Conservation (phyloP, 176 grass and related monocot genomes). For the Triticum dicoccoides region DNA sequence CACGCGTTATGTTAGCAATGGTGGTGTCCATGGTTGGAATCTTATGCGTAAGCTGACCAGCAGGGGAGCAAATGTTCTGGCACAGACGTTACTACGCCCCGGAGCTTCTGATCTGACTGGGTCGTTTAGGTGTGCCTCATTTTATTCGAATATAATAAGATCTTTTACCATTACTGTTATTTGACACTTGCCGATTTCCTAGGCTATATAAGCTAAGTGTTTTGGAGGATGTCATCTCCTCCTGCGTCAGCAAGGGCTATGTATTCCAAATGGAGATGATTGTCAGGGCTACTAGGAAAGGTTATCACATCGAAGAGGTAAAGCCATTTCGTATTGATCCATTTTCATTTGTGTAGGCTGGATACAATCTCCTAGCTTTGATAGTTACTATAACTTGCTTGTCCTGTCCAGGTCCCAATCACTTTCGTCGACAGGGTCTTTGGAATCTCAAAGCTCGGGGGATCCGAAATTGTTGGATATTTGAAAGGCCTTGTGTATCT, state of each 20-base stretch:
- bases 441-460: constrained; percentile 92
- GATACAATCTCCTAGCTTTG: not conserved
- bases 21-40: constrained; percentile 97
- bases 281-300: constrained; percentile 92
- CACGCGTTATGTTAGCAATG: constrained; percentile 84
- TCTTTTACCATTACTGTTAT: not conserved
- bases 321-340: not conserved
- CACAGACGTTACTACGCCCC: constrained; percentile 86
- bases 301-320: constrained; percentile 88
- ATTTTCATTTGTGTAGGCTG: not conserved
- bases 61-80: constrained; percentile 98
- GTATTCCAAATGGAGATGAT: constrained; percentile 99
- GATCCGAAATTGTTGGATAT: constrained; percentile 96
- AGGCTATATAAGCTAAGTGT: constrained; percentile 86
- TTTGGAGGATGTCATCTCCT: constrained; percentile 89
- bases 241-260: constrained; percentile 96
- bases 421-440: constrained; percentile 95
- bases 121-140: constrained; percentile 65
- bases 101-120: constrained; percentile 94
- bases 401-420: constrained; percentile 74
- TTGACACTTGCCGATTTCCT: constrained; percentile 8
- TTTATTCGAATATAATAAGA: not conserved
- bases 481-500: constrained; percentile 85
- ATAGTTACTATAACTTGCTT: not conserved
- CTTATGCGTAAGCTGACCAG: constrained; percentile 95